Conservation (phyloP, 495 filamentous ascomycete genomes). For the Amniculicola lignicola region DNA sequence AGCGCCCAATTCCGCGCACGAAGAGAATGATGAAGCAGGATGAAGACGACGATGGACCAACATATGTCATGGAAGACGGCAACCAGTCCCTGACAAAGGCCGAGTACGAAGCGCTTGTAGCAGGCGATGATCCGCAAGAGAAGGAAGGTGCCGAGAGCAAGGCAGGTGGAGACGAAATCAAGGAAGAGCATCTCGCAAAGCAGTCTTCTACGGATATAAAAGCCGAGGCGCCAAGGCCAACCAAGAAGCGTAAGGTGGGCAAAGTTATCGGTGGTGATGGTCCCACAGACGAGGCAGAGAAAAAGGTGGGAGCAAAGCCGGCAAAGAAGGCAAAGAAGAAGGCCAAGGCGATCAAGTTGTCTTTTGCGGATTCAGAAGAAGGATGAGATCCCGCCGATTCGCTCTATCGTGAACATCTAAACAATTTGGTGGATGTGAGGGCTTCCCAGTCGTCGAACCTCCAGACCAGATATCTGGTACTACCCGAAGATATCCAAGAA, state of each 20-base stretch:
- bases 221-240: constrained; percentile 19
- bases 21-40: constrained; percentile 39
- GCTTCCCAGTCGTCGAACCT: too few species aligned
- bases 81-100: constrained; percentile 44
- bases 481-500: too few species aligned
- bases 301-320: constrained; percentile 7
- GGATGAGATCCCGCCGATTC: constrained; percentile 4
- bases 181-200: constrained; percentile 28
- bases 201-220: too few species aligned
- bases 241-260: constrained; percentile 40
- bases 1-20: constrained; percentile 44
- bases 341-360: constrained; percentile 43
- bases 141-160: not conserved
- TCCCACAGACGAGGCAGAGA: constrained; percentile 28
- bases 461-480: too few species aligned
- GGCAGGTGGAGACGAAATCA: not conserved
- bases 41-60: constrained; percentile 47
- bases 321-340: constrained; percentile 43
- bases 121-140: constrained; percentile 23
- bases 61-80: constrained; percentile 50
- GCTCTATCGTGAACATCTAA: too few species aligned
- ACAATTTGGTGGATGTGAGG: too few species aligned
- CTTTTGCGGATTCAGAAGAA: constrained; percentile 39
- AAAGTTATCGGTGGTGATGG: constrained; percentile 38
- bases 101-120: constrained; percentile 44